Percentiles rank a stretch among this genome's conserved stretches.
These are phyloP conservation scores for Tritrichomonas foetus DNA, from an alignment of 208 protist species.

Conservation along the genomic window DNA sequence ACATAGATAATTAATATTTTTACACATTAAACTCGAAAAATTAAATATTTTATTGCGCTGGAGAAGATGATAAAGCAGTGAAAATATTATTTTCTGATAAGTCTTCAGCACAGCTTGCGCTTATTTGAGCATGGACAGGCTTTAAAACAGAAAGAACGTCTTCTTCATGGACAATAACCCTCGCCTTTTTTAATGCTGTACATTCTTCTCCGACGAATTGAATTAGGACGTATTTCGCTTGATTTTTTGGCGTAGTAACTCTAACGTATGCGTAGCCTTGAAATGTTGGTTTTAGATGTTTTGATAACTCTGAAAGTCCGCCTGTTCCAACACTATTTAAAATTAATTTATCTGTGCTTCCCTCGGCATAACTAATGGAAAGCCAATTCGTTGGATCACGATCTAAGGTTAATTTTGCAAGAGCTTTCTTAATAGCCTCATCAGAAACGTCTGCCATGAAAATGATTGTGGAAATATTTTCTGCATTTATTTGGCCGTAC, in stretches of 20 bases:
- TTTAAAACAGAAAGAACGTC: not conserved
- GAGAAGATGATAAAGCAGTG: too few species aligned
- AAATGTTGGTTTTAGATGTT: not conserved
- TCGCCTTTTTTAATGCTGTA: not conserved
- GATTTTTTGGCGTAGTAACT: not conserved
- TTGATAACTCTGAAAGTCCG: not conserved
- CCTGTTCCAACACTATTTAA: not conserved
- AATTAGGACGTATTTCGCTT: not conserved
- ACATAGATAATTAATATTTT: too few species aligned
- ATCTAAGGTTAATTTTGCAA: not conserved
- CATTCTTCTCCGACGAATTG: not conserved
- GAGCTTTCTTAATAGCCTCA: not conserved
- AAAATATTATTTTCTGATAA: slow-evolving; percentile 10
- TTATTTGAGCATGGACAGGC: not conserved
- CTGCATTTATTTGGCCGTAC: too few species aligned
- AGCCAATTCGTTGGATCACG: not conserved
- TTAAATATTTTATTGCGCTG: too few species aligned
- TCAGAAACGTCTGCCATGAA: not conserved
- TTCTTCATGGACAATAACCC: not conserved
- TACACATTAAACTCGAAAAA: too few species aligned
- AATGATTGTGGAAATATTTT: too few species aligned
- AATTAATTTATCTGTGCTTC: not conserved
- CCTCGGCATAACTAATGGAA: not conserved
- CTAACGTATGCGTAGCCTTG: not conserved
- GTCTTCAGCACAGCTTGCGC: not conserved